Evolutionary conservation across 148 eudicot genomes (phyloP).

Genomic region (Limonium bicolor): DNA sequence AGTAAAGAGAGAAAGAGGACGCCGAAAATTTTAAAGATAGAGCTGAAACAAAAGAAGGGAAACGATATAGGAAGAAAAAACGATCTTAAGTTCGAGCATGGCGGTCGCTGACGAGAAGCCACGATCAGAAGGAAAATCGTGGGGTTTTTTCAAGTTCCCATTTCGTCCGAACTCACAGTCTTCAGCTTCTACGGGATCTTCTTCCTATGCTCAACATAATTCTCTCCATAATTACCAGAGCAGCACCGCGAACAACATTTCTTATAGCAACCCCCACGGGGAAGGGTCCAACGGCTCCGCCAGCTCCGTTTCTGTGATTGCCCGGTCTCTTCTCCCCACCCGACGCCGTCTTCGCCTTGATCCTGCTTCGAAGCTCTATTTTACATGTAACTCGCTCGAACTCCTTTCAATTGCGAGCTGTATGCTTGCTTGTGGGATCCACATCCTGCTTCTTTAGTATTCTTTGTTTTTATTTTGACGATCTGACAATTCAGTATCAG

Average conservation of each 20-base stretch:
- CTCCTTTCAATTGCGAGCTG: no score
- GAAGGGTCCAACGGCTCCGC: constrained; percentile 24
- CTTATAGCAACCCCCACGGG: no score
- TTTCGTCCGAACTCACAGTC: constrained; percentile 20
- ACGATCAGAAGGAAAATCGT: constrained; percentile 30
- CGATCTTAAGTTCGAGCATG: no score
- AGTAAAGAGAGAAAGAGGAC: no score
- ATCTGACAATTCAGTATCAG: no score
- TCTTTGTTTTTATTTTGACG: no score
- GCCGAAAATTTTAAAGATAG: no score
- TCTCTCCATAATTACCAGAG: constrained; percentile 1
- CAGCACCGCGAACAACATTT: constrained; percentile 1
- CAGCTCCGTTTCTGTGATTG: constrained; percentile 65
- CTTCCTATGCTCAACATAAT: constrained; percentile 5
- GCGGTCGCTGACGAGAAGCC: constrained; percentile 33
- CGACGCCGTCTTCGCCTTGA: constrained; percentile 88
- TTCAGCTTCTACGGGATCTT: constrained; percentile 14
- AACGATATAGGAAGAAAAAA: no score
- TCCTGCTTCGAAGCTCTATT: constrained; percentile 70
- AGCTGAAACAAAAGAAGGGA: no score
- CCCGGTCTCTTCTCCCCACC: constrained; percentile 67
- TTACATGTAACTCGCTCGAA: no score
- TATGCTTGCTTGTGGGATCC: no score
- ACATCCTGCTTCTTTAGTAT: no score
- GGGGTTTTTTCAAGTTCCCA: constrained; percentile 57